Evolutionary conservation across 73 alveolate species (phyloP).

Genomic region (Tetrahymena elliotti): DNA sequence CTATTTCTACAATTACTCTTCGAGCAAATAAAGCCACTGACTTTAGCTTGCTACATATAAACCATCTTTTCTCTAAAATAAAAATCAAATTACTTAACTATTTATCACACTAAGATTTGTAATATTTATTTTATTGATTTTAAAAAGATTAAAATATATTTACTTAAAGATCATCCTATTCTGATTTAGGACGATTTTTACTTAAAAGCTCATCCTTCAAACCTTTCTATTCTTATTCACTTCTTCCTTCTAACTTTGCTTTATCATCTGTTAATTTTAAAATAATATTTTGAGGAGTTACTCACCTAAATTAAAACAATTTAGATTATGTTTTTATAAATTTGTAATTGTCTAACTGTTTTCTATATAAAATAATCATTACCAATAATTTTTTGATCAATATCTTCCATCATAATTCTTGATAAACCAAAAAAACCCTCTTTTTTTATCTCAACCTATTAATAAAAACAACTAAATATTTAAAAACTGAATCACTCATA

Average conservation of each 20-base stretch:
- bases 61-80: not conserved
- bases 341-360: too few relatives aligned
- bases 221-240: not conserved
- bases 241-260: not conserved
- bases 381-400: not conserved
- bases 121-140: too few relatives aligned
- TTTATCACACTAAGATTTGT: too few relatives aligned
- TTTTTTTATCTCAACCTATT: not conserved
- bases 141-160: too few relatives aligned
- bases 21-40: not conserved
- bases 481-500: not conserved
- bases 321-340: too few relatives aligned
- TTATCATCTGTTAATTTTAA: not conserved
- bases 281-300: not conserved
- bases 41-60: not conserved
- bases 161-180: not conserved
- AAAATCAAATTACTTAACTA: not conserved
- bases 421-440: not conserved
- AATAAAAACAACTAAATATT: not conserved
- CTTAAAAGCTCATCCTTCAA: not conserved
- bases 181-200: not conserved
- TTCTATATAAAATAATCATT: not conserved
- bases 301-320: too few relatives aligned
- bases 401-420: not conserved
- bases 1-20: not conserved